Base-by-base conservation (phyloP, 495 filamentous ascomycete genomes). In the Talaromyces stipitatus region DNA sequence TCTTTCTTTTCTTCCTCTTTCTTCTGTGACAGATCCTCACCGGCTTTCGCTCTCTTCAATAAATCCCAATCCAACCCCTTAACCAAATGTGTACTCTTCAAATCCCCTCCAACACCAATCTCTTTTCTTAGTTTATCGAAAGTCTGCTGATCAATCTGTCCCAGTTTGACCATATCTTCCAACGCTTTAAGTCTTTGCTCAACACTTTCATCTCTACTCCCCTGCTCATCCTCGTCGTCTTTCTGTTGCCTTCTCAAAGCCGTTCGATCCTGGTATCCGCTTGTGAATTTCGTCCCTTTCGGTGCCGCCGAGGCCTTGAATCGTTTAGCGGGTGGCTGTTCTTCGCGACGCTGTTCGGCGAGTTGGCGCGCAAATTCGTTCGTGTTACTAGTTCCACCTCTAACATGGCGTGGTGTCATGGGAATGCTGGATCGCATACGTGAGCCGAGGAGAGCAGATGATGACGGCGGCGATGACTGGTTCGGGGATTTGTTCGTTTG, bases 1-100 rank as follows among this genome's bases (percentile, higher is more conserved):
- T 61, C 58, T 59, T 61, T 58, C 5, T 66, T 61, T 23, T 55
- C 54, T 33, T 66, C 57, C 18, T 54, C 65, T 23, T 61, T 62
- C 22, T 71, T 71, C 27, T 65, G 59, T 6, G 59, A 23, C 1
- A 62, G 78, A 74, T 92, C 84, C 68, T 92, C 89, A 4, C 89
- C 89, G 51, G 78, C 82, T 61, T 77, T 80, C 27, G 91, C 79
- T 64, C 87, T 79, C 68, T 86, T 83, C 48, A 98, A 71, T 18
- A 98, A 70, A 69, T 84, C 84, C 64, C 86, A 87, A 71, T 98
- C 95, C 57, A 98, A 70, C 2, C 94, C 94, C 70, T 97, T 97
- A 28, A 96, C 84, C 63, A 96, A 72, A 78, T 95, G 89, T 32
- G 89, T 92, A 62, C 85, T 87, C 2, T 71, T 71, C 27, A 90